Evolutionary conservation across 2,329 filamentous ascomycete genomes (phyloP), one percentile per base, ranked within the genome.

Genomic region (Monilinia fructicola): DNA sequence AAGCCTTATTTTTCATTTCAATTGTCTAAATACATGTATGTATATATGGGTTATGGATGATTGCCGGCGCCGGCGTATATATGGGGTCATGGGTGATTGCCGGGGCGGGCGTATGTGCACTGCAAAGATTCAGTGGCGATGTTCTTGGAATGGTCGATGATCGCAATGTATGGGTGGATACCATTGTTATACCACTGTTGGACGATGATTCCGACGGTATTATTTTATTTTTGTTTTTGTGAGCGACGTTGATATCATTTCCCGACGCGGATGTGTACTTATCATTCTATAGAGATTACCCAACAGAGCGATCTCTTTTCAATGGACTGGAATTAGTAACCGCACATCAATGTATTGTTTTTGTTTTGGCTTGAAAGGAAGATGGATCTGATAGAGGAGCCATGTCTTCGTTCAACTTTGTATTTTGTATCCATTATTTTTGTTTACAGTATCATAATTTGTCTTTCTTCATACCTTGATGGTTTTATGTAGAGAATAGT

Each of bases 21-120:
- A 48, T 35, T 46, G 42, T 50, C 50, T 61, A 50, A 38, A 61
- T 40, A 61, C n/a, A 38, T 61, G 58, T 50, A 61, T 61, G 31
- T 61, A 50, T 23, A 35, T 50, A 61, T 61, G 58, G 58, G 46
- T 61, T 38, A 50, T 46, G 58, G 58, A 31, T 61, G 58, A 44
- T 31, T 61, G 31, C n/a, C 31, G 58, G 58, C 28, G 56, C 28
- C 31, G n/a, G 56, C 42, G 44, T 48, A 60, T 60, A 60, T 60
- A 60, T 48, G 28, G 28, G 42, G 56, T 60, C 23, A 61, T n/a
- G 31, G 44, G n/a, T 48, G 56, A 42, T 60, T 28, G 42, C 28
- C 46, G 42, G 56, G 42, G 44, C 44, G 11, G 44, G 58, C 58
- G 46, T 38, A 61, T n/a, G 44, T 61, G 58, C 38, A 52, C 31